Conservation (phyloP, 345 rosid genomes). For the Linum trigynum region DNA sequence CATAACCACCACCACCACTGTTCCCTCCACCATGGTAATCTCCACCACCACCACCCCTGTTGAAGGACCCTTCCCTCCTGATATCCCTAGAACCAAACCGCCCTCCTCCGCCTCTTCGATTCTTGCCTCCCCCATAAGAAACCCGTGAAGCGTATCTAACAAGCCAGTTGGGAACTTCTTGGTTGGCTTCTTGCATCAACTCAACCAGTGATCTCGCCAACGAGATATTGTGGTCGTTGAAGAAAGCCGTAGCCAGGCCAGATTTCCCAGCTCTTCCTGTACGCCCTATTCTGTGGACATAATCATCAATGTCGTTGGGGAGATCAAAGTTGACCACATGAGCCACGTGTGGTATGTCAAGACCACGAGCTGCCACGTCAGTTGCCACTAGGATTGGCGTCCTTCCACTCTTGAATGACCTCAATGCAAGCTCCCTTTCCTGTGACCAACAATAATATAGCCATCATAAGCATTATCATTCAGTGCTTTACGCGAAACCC, state of each 20-base stretch:
- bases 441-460: slow-evolving; percentile 21
- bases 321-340: slow-evolving; percentile 95
- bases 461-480: not conserved
- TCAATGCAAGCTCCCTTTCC: slow-evolving; percentile 89
- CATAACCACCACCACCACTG: slow-evolving; percentile 7
- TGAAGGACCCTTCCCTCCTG: slow-evolving; percentile 18
- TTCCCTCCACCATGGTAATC: slow-evolving; percentile 22
- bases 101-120: slow-evolving; percentile 17
- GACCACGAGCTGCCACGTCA: slow-evolving; percentile 93
- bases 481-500: not conserved
- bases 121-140: slow-evolving; percentile 15
- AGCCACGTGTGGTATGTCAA: slow-evolving; percentile 88
- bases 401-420: slow-evolving; percentile 79
- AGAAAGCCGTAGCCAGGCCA: slow-evolving; percentile 18
- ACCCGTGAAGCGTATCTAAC: slow-evolving; percentile 17
- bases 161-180: slow-evolving; percentile 29
- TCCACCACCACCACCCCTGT: slow-evolving; percentile 8
- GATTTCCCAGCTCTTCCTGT: slow-evolving; percentile 92
- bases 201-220: slow-evolving; percentile 21
- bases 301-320: slow-evolving; percentile 93
- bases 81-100: slow-evolving; percentile 25
- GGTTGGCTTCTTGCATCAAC: slow-evolving; percentile 28
- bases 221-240: slow-evolving; percentile 20
- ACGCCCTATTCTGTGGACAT: slow-evolving; percentile 91
- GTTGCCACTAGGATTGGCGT: slow-evolving; percentile 96